These are phyloP conservation scores for Hanseniaspora nectarophila DNA, from an alignment of 805 yeast species.

Conservation along the genomic window DNA sequence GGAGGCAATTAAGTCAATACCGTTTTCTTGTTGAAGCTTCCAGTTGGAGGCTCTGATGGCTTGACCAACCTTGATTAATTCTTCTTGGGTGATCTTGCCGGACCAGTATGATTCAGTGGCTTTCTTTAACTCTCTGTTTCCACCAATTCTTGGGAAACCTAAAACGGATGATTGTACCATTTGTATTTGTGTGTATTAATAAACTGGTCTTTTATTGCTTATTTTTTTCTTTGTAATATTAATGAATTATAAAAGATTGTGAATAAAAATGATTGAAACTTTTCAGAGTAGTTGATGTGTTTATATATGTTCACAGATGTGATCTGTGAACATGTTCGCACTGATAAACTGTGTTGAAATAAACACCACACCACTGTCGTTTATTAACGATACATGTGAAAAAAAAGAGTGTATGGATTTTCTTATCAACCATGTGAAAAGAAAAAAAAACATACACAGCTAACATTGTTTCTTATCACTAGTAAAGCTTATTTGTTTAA, in stretches of 20 bases:
- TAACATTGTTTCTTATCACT: too few relatives aligned
- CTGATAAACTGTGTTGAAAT: not conserved
- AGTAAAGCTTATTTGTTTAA: too few relatives aligned
- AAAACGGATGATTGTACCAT: slow-evolving; percentile 96
- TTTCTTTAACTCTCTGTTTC: slow-evolving; percentile 97
- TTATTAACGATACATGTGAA: not conserved
- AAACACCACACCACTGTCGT: not conserved
- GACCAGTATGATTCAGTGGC: slow-evolving; percentile 98
- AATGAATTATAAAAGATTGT: not conserved
- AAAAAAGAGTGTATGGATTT: not conserved
- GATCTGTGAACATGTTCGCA: too few relatives aligned
- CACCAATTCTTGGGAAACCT: slow-evolving; percentile 99
- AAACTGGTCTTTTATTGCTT: not conserved
- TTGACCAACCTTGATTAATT: slow-evolving; percentile 83
- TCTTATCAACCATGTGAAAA: too few relatives aligned
- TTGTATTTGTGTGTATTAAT: slow-evolving; percentile 19
- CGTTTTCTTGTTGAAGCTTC: slow-evolving; percentile 94
- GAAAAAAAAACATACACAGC: too few relatives aligned
- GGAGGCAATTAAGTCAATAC: slow-evolving; percentile 93
- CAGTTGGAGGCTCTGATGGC: slow-evolving; percentile 92
- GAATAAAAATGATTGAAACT: too few relatives aligned
- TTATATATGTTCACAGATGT: too few relatives aligned
- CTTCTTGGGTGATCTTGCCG: slow-evolving; percentile 81
- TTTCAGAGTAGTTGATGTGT: too few relatives aligned
- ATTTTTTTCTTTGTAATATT: not conserved